Evolutionary conservation across 225 moss, liverwort and hornwort genomes (phyloP), one percentile per base, ranked within the genome.

Genomic region (Marchantia polymorpha): DNA sequence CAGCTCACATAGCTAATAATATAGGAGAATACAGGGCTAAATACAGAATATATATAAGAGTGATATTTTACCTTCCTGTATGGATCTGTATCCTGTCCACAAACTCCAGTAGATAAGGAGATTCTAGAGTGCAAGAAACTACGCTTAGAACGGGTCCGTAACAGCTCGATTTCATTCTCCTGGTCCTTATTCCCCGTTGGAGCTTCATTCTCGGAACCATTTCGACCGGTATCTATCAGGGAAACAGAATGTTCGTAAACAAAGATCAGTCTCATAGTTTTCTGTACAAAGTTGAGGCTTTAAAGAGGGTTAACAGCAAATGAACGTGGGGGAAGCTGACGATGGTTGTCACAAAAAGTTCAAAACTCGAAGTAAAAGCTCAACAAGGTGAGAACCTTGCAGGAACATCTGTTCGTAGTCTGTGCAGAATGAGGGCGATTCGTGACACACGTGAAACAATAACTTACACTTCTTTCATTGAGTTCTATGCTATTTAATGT

Each of bases 81-180:
- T 0, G 86, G 83, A 64, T 83, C 86, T 16, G 74, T 59, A 52
- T 83, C 86, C 26, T 74, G 77, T 30, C 73, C 80, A 52, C 73
- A 81, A 56, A 52, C 55, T 54, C 73, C 78, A 63, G 64, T 58
- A 4, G 50, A 3, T 56, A 69, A 29, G 48, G 68, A 74, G 23
- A 23, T 74, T 53, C 72, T 78, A 4, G 64, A 55, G 16, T 79
- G 76, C 27, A 64, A n/a, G 4, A 65, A n/a, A 55, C 63, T 69
- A 46, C 83, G 77, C 64, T 11, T 78, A 46, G 83, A 73, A 52
- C 82, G 80, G 58, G 72, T 82, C 76, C 79, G 56, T 31, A 77
- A 54, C 10, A 48, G 50, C 7, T 83, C 77, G 49, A 30, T 68
- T 10, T 71, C 75, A 46, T 72, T 77, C 65, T 65, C 73, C 68